Evolutionary conservation across 352 stramenopile genomes (phyloP).

Genomic region (Phytophthora agathidicida): DNA sequence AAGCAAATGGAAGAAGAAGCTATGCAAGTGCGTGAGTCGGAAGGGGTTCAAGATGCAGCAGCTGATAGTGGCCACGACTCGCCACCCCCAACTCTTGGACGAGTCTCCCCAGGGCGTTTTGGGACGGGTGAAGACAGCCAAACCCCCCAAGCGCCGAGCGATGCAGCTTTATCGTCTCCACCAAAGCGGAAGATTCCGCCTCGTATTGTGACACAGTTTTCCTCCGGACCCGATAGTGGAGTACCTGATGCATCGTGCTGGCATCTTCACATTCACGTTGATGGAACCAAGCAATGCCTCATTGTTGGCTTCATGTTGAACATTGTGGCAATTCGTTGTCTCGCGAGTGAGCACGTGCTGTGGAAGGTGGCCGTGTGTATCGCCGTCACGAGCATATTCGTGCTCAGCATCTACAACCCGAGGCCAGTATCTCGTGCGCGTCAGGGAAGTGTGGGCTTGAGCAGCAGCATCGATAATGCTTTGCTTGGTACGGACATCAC

Average conservation of each 20-base stretch:
- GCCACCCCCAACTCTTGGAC: slow-evolving; percentile 5
- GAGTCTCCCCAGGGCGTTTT: neutral
- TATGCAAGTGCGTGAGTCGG: slow-evolving; percentile 16
- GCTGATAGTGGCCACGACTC: slow-evolving; percentile 12
- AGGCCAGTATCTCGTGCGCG: slow-evolving; percentile 5
- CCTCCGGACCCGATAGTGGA: slow-evolving; percentile 22
- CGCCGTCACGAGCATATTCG: slow-evolving; percentile 49
- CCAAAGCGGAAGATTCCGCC: slow-evolving; percentile 35
- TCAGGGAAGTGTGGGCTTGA: slow-evolving; percentile 16
- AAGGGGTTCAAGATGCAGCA: slow-evolving; percentile 8
- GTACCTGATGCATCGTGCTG: slow-evolving; percentile 39
- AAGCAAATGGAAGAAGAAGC: slow-evolving; percentile 46
- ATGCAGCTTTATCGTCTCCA: neutral
- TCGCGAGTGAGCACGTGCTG: slow-evolving; percentile 71
- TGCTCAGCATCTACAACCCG: slow-evolving; percentile 66
- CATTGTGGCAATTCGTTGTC: slow-evolving; percentile 69
- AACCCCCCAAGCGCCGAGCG: neutral
- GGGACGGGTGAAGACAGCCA: neutral
- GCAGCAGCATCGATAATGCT: slow-evolving; percentile 13
- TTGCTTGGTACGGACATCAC: slow-evolving; percentile 35
- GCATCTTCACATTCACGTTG: slow-evolving; percentile 58
- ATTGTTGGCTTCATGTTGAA: slow-evolving; percentile 83
- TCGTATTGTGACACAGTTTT: slow-evolving; percentile 47
- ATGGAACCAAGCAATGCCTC: slow-evolving; percentile 74
- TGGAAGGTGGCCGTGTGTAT: slow-evolving; percentile 69